phyloP scores from a whole-genome alignment of 2,329 filamentous ascomycete genomes.

The Pseudopithomyces chartarum region DNA sequence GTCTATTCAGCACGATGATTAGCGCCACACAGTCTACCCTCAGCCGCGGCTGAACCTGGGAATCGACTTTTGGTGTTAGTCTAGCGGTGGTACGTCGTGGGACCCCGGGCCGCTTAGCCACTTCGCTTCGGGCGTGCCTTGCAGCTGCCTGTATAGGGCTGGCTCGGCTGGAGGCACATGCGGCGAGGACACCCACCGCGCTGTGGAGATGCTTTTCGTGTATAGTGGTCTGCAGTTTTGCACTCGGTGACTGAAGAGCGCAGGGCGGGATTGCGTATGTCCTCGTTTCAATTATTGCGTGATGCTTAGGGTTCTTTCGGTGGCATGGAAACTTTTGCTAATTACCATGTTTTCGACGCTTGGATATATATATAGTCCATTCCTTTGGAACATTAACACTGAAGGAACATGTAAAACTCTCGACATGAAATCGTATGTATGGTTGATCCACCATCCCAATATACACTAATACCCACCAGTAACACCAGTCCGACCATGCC shows the following conservation, averaged over 20 bases:
- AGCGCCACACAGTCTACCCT: conserved; percentile 19
- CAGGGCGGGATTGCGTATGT: background rate
- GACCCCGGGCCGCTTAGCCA: conserved; percentile 23
- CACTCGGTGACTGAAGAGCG: too few species aligned
- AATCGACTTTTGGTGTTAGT: conserved; percentile 21
- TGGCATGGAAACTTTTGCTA: background rate
- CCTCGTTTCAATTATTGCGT: too few species aligned
- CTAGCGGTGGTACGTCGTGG: conserved; percentile 22
- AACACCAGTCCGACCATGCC: background rate
- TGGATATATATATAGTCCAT: too few species aligned
- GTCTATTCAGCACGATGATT: conserved; percentile 10
- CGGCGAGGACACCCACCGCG: conserved; percentile 8
- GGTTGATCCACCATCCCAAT: background rate
- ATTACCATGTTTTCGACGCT: background rate
- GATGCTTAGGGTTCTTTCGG: background rate
- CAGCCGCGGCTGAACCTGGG: conserved; percentile 17
- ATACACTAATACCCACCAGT: background rate
- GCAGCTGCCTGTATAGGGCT: conserved; percentile 26
- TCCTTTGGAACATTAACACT: too few species aligned
- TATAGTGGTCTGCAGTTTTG: too few species aligned
- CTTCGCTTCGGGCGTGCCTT: conserved; percentile 22
- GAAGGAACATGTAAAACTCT: too few species aligned
- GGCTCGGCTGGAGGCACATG: conserved; percentile 22
- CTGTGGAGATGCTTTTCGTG: too few species aligned
- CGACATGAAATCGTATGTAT: too few species aligned